Percentiles rank a stretch among this genome's conserved stretches.
These are phyloP conservation scores for Leccinum griseonigrum DNA, from an alignment of 1,284 basidiomycete species.

Conservation along the genomic window DNA sequence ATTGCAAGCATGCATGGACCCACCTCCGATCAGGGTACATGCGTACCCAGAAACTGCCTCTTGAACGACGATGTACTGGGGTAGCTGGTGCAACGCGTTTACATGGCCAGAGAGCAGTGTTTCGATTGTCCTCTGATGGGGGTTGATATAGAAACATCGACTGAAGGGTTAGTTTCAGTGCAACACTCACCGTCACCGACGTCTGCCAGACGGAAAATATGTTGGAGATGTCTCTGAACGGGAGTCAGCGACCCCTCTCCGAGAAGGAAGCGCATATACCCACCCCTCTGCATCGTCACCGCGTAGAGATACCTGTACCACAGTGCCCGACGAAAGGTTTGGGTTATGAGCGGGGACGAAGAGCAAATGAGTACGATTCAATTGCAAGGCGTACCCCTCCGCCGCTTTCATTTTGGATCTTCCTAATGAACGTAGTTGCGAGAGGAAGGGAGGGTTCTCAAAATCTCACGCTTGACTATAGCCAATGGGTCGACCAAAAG, in stretches of 20 bases:
- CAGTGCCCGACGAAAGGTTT: slow-evolving; percentile 14
- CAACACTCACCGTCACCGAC: slow-evolving; percentile 21
- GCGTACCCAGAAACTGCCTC: slow-evolving; percentile 7
- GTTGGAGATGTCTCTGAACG: slow-evolving; percentile 5
- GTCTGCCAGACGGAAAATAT: slow-evolving; percentile 11
- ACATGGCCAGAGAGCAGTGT: slow-evolving; percentile 24
- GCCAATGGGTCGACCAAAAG: background rate
- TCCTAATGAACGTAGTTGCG: background rate
- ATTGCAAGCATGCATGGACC: background rate
- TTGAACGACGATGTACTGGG: slow-evolving; percentile 15
- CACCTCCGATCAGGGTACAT: slow-evolving; percentile 25
- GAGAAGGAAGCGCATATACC: slow-evolving; percentile 17
- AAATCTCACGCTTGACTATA: background rate
- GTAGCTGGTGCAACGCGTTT: slow-evolving; percentile 15
- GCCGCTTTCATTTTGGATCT: background rate
- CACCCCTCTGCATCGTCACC: slow-evolving; percentile 14
- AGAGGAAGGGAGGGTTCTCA: slow-evolving; percentile 5
- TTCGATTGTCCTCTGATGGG: slow-evolving; percentile 21
- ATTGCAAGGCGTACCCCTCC: slow-evolving; percentile 14
- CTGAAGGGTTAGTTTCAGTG: background rate
- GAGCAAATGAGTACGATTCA: slow-evolving; percentile 27
- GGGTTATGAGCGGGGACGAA: slow-evolving; percentile 16
- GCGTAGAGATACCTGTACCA: slow-evolving; percentile 27
- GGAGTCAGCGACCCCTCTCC: slow-evolving; percentile 6
- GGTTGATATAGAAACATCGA: background rate